These are phyloP conservation scores for Pisolithus orientalis DNA, from an alignment of 768 basidiomycete genomes.

Conservation along the genomic window DNA sequence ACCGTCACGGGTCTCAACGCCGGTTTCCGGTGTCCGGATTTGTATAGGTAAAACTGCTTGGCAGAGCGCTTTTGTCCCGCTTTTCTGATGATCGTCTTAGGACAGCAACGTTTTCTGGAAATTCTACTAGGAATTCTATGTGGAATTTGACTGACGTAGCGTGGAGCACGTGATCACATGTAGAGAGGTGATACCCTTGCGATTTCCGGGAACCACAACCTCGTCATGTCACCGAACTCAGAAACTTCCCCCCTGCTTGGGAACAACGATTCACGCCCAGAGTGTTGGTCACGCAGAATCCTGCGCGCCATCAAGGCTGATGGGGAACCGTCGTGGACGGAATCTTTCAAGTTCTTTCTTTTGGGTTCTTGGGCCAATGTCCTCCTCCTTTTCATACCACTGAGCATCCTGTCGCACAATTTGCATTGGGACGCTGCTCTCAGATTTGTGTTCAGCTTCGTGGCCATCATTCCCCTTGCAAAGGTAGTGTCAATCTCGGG, in stretches of 20 bases:
- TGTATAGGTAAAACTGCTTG: too few species aligned
- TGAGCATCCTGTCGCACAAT: conserved; percentile 59
- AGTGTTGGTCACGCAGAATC: conserved; percentile 25
- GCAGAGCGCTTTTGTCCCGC: too few species aligned
- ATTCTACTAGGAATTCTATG: too few species aligned
- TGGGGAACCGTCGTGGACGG: conserved; percentile 55
- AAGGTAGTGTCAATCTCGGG: conserved; percentile 43
- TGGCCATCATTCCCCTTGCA: conserved; percentile 84
- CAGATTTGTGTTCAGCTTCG: conserved; percentile 70
- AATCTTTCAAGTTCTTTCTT: conserved; percentile 55
- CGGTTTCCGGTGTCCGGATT: too few species aligned
- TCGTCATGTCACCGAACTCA: conserved; percentile 22
- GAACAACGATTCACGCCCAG: conserved; percentile 28
- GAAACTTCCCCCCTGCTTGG: conserved; percentile 47
- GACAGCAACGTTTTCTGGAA: too few species aligned
- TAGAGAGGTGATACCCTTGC: too few species aligned
- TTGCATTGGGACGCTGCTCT: conserved; percentile 69
- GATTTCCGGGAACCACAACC: neutral
- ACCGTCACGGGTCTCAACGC: too few species aligned
- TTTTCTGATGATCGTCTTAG: too few species aligned
- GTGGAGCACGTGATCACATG: too few species aligned
- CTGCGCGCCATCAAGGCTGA: conserved; percentile 45
- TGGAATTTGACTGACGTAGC: too few species aligned
- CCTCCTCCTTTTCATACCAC: conserved; percentile 73
- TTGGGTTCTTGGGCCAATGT: conserved; percentile 68